These are phyloP conservation scores for Holtermanniella nyarrowii DNA, from an alignment of 768 basidiomycete species.

Conservation along the genomic window DNA sequence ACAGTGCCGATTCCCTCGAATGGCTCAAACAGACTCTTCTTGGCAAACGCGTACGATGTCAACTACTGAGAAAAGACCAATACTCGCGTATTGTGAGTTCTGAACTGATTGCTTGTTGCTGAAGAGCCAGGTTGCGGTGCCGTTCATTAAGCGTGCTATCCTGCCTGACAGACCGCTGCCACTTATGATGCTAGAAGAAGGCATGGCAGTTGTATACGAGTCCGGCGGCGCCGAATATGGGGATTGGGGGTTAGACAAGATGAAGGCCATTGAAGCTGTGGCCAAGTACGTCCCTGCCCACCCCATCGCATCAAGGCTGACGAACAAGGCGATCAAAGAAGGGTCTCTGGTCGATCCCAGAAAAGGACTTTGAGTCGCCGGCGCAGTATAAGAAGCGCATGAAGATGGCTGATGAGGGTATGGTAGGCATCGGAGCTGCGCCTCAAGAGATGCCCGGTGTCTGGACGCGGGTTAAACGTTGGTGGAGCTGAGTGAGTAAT, in stretches of 20 bases:
- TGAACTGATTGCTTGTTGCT: neutral
- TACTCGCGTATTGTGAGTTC: slow-evolving; percentile 65
- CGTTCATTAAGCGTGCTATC: slow-evolving; percentile 49
- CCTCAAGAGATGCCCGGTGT: too few relatives aligned
- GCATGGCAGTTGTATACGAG: slow-evolving; percentile 61
- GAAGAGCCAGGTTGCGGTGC: slow-evolving; percentile 54
- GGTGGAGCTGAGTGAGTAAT: too few relatives aligned
- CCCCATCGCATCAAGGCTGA: neutral
- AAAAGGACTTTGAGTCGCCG: slow-evolving; percentile 53
- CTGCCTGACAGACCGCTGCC: slow-evolving; percentile 53
- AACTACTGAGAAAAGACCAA: slow-evolving; percentile 66
- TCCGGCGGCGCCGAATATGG: slow-evolving; percentile 75
- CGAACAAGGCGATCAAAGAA: slow-evolving; percentile 48
- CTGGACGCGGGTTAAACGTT: too few relatives aligned
- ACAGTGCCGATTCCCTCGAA: slow-evolving; percentile 58
- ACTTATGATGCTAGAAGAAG: slow-evolving; percentile 66
- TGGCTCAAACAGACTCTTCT: slow-evolving; percentile 44
- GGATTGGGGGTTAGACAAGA: slow-evolving; percentile 53
- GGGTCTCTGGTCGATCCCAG: slow-evolving; percentile 65
- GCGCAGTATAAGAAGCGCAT: slow-evolving; percentile 66
- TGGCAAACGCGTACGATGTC: slow-evolving; percentile 53
- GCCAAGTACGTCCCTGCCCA: slow-evolving; percentile 51
- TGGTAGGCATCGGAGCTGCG: too few relatives aligned
- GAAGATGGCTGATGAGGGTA: slow-evolving; percentile 23
- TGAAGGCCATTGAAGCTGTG: slow-evolving; percentile 52